Evolutionary conservation across 2,329 filamentous ascomycete species (phyloP).

Genomic region (Alternaria longipes): DNA sequence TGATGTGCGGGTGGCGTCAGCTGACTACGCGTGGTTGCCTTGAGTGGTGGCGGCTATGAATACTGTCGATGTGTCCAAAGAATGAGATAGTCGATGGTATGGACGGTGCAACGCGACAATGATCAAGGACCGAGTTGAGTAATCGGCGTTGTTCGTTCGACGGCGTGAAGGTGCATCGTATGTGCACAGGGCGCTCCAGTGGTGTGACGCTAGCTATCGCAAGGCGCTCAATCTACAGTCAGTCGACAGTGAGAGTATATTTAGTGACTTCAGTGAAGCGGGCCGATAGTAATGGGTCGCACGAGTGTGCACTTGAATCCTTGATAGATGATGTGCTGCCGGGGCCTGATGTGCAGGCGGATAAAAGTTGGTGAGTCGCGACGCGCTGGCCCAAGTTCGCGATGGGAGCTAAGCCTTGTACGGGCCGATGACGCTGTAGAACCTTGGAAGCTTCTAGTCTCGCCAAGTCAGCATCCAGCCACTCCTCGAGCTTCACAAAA

Average conservation of each 20-base stretch:
- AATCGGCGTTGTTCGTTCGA: slow-evolving; percentile 26
- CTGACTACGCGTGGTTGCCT: slow-evolving; percentile 40
- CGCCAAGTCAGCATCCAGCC: slow-evolving; percentile 12
- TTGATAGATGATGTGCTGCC: slow-evolving; percentile 23
- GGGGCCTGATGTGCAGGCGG: slow-evolving; percentile 22
- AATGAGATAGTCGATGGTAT: slow-evolving; percentile 8
- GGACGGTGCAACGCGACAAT: slow-evolving; percentile 11
- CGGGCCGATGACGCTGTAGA: slow-evolving; percentile 27
- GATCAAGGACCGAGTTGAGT: slow-evolving; percentile 17
- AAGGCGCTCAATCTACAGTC: slow-evolving; percentile 12
- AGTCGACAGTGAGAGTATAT: slow-evolving; percentile 12
- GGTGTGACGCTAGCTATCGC: slow-evolving; percentile 31
- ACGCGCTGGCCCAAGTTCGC: slow-evolving; percentile 20
- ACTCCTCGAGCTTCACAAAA: slow-evolving; percentile 1
- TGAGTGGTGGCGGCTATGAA: slow-evolving; percentile 4
- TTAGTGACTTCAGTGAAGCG: slow-evolving; percentile 10
- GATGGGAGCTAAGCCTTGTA: slow-evolving; percentile 17
- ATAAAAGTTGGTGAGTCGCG: slow-evolving; percentile 23
- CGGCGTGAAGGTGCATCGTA: slow-evolving; percentile 34
- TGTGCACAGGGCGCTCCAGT: slow-evolving; percentile 33
- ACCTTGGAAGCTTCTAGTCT: slow-evolving; percentile 33
- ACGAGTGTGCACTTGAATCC: slow-evolving; percentile 8
- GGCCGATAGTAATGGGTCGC: slow-evolving; percentile 21
- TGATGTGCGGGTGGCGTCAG: slow-evolving; percentile 30
- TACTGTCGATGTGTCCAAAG: background rate